phyloP scores from a whole-genome alignment of 2,329 filamentous ascomycete species.

The Eutypa lata region DNA sequence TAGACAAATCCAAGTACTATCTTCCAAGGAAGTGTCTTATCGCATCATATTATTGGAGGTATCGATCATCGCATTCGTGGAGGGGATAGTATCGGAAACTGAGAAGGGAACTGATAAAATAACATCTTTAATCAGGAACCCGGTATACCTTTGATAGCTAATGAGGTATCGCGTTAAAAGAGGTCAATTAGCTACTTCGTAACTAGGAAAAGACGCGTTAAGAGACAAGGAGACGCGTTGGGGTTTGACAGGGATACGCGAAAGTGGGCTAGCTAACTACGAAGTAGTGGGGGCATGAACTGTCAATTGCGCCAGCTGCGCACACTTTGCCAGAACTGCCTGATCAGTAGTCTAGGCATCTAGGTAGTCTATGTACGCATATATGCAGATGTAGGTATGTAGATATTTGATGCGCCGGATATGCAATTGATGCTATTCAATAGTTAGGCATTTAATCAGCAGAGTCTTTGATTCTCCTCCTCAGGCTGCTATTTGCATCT shows the following conservation, averaged over 20 bases:
- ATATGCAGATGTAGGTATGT: too few species aligned
- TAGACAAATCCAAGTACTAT: neutral
- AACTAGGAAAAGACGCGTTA: conserved; percentile 1
- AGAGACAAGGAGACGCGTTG: neutral
- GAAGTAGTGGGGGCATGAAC: too few species aligned
- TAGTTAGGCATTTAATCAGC: neutral
- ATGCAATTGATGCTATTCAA: neutral
- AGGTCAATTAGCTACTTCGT: too few species aligned
- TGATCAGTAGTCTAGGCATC: too few species aligned
- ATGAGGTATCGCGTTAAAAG: too few species aligned
- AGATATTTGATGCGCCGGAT: too few species aligned
- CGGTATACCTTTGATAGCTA: too few species aligned
- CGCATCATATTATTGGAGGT: too few species aligned
- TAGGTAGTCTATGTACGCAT: too few species aligned
- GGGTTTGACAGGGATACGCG: neutral
- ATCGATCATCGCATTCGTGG: neutral
- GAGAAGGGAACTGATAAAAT: neutral
- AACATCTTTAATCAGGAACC: too few species aligned
- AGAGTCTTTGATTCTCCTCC: conserved; percentile 14
- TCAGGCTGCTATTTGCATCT: conserved; percentile 13
- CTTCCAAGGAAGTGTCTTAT: neutral
- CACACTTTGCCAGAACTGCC: too few species aligned
- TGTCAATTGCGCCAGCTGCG: too few species aligned
- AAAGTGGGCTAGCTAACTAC: neutral
- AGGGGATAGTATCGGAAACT: neutral